Base-by-base conservation (phyloP, 805 yeast genomes). In the Pichia nakasei region DNA sequence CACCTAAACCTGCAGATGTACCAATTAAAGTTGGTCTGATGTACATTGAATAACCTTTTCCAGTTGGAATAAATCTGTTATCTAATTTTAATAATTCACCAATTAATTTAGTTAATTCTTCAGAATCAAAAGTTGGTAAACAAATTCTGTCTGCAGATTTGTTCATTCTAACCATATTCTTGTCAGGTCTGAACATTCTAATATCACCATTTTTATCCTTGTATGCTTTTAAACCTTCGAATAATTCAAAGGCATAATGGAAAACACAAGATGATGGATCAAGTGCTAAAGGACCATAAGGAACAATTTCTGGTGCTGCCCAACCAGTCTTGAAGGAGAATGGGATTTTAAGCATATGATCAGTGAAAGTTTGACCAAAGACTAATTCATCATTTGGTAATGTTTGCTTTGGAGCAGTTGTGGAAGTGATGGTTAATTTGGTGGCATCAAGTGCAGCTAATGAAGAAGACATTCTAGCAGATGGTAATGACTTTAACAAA, bases 181-280 rank as follows among this genome's bases (percentile, higher is more conserved):
- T 85, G 63, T 87, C 85, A 37, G 95, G 85, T 65, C 98, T 79
- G 75, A 91, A 91, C 61, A 91, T 72, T 58, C 96, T 76, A 59
- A 88, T 65, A 49, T 80, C 64, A 49, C 82, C 84, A 38, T 80
- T 67, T 22, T 66, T 55, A 59, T 75, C 84, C 48, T 67, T 67
- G 74, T 89, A 91, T 13, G 97, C 97, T 71, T 91, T 91, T 69
- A 91, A 72, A 52, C 98, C 98, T 70, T 91, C 98, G 54, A 91
- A 93, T 48, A 91, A 75, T 65, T 87, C 96, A 59, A 93, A 91
- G 5, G 95, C 91, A 59, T 91, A 91, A 70, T 91, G 98, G 68
- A 91, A 80, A 29, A 89, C 97, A 62, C 85, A 77, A 18, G 93
- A 68, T 19, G 96, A 80, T 22, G 98, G 98, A 58, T 89, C 96